Evolutionary conservation across 345 rosid species (phyloP), one percentile per base, ranked within the genome.

Genomic region (Arabis alpina): DNA sequence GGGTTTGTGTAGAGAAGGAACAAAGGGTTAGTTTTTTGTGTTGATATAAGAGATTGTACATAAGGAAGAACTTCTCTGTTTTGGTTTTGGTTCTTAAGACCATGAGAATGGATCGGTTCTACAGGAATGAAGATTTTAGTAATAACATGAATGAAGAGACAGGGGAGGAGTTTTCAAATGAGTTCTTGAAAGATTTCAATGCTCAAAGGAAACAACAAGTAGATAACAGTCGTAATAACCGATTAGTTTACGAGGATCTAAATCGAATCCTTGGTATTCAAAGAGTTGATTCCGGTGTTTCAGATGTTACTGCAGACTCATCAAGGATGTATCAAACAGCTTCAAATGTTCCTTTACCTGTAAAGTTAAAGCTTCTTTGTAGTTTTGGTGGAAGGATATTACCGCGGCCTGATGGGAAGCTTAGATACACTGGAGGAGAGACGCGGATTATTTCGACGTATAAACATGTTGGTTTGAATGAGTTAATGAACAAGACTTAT

Each of bases 401-500:
- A 40, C 96, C 92, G 1, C 68, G 98, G 71, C 96, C 94, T 42
- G 97, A 93, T 19, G 90, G 94, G 58, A 91, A 85, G 79, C 89
- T 93, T 64, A 87, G 96, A 50, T 93, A 91, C 77, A 92, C 81
- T 5, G 98, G 97, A 10, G 98, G 98, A 3, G 98, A 93, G 54
- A 91, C 94, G 23, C 77, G 96, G 47, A 93, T 90, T 32, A 78
- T 93, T 67, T 86, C 92, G 19, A 34, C 37, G 79, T 91, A 23
- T 74, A 84, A 80, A 67, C 61, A 75, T 59, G 68, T 83, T 45
- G 78, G 86, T 0, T 85, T 84, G 81, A 81, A 77, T 2, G 96
- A 91, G 45, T 77, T 93, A 53, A 78, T 84, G 66, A 80, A 61
- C 76, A 93, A 88, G 78, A 89, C 92, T 50, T 66, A 72, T 8